A percentile compares a stretch with the other conserved stretches of the same genome.
Conservation (phyloP, 441 rosid genomes). For the Breynia disticha region DNA sequence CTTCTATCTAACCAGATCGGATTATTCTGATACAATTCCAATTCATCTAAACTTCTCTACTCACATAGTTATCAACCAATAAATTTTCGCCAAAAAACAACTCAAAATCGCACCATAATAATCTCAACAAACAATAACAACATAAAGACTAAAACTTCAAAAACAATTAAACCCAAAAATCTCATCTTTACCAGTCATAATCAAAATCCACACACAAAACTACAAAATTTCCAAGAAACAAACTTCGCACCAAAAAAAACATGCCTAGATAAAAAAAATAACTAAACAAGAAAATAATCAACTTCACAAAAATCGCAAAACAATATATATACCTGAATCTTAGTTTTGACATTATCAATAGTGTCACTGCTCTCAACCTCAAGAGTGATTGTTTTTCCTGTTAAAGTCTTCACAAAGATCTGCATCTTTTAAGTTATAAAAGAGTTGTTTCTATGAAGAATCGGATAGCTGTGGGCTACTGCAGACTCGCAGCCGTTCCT, state of each 20-base stretch:
- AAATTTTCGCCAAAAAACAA: no score
- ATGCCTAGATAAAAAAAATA: not conserved
- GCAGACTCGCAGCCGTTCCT: no score
- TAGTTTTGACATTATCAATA: slow-evolving; percentile 78
- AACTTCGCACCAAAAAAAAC: not conserved
- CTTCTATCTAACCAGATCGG: not conserved
- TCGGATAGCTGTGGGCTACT: no score
- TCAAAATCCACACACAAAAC: slow-evolving; percentile 9
- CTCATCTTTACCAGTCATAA: slow-evolving; percentile 1
- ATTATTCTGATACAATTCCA: not conserved
- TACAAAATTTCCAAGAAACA: not conserved
- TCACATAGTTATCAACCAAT: no score
- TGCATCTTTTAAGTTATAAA: no score
- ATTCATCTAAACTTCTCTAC: not conserved
- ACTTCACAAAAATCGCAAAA: not conserved
- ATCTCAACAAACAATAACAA: not conserved
- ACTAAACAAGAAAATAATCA: not conserved
- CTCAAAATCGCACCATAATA: no score
- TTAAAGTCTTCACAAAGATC: slow-evolving; percentile 81
- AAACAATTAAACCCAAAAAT: not conserved
- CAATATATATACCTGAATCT: slow-evolving; percentile 57
- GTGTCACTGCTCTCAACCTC: slow-evolving; percentile 92
- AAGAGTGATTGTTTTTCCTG: slow-evolving; percentile 62
- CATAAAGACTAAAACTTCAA: not conserved
- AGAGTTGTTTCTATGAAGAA: no score